Base-by-base conservation (phyloP, 805 yeast species). In the Ogataea neopini region DNA sequence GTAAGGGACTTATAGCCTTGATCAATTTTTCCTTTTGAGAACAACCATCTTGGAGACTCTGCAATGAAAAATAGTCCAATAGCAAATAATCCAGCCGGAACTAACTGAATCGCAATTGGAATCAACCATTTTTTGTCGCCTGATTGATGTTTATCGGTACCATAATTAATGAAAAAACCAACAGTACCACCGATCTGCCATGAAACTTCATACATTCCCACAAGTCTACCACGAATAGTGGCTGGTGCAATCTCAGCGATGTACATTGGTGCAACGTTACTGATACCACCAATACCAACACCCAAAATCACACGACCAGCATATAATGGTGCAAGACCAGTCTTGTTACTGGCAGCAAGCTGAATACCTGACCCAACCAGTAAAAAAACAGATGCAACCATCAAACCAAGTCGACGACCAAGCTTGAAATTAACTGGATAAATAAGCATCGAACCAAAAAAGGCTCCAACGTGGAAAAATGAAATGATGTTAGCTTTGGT, bases 181-280 rank as follows among this genome's bases (percentile, higher is more conserved):
- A 57, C 46, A 34, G 63, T 44, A 33, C 66, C 65, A 49, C 71
- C 71, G 28, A 61, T 47, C 19, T 67, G 63, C 47, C 67, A 60
- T 20, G 63, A 53, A 44, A 81, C 76, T 58, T 82, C 86, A 73
- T 79, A 81, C 37, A 73, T 50, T 49, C 83, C 83, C 43, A 80
- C 85, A 41, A 82, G 71, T 9, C 73, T 59, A 59, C 86, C 88
- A 61, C 87, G 75, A 44, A 79, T 72, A 43, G 68, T 67, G 66
- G 81, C 76, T 29, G 86, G 86, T 29, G 87, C 72, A 53, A 83
- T 68, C 64, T 84, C 85, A 13, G 88, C 83, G 64, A 82, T 83
- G 60, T 83, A 84, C 63, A 85, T 68, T 29, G 92, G 92, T 15
- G 83, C 85, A 48, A 83, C 72, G 45, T 85, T 88, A 23, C 88